Percentiles rank a stretch among this genome's conserved stretches.
Conservation (phyloP, 2,329 filamentous ascomycete genomes). For the Microdochium trichocladiopsis region DNA sequence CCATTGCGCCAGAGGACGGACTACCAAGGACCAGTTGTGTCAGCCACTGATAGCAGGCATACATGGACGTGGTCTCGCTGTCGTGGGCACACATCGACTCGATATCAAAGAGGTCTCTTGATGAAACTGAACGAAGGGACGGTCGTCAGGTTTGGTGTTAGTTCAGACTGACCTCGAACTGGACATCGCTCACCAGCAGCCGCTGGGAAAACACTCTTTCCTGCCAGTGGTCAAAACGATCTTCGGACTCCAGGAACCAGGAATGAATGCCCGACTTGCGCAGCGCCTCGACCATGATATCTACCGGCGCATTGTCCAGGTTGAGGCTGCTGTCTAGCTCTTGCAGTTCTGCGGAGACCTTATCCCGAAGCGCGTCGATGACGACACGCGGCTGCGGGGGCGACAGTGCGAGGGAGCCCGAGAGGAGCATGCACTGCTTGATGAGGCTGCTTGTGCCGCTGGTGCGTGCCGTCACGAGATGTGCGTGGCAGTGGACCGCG, state of each 20-base stretch:
- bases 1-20: constrained; percentile 36
- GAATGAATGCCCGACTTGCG: constrained; percentile 27
- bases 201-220: constrained; percentile 21
- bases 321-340: constrained; percentile 7
- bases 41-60: too few species aligned
- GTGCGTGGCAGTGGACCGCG: constrained; percentile 35
- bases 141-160: too few species aligned
- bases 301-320: constrained; percentile 15
- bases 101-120: too few species aligned
- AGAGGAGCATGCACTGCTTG: constrained; percentile 27
- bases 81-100: too few species aligned
- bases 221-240: constrained; percentile 27
- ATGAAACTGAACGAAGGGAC: neutral
- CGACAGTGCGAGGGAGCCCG: constrained; percentile 33
- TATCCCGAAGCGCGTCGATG: constrained; percentile 20
- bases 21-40: constrained; percentile 12
- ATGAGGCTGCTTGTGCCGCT: constrained; percentile 15
- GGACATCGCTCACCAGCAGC: constrained; percentile 33
- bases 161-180: constrained; percentile 26
- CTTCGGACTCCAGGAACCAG: constrained; percentile 32
- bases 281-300: constrained; percentile 23
- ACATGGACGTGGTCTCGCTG: too few species aligned
- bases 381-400: constrained; percentile 27
- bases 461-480: constrained; percentile 24
- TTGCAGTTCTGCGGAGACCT: constrained; percentile 18